Base-by-base conservation (phyloP, 2,329 filamentous ascomycete genomes). In the Sarocladium strictum region DNA sequence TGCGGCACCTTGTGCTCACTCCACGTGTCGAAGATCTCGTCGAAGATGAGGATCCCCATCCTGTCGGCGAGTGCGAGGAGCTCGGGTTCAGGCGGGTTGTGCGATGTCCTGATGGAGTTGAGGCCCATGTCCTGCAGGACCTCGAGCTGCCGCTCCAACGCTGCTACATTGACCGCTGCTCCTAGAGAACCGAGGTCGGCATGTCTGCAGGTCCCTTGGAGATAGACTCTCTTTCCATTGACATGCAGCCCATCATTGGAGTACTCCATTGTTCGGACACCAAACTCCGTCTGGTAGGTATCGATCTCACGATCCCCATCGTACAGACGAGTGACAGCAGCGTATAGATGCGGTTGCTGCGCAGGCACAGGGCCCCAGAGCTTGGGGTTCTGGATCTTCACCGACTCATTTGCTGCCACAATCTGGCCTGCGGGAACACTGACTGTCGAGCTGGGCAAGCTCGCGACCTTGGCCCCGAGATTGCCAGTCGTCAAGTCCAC, bases 1-100 rank as follows among this genome's bases (percentile, higher is more conserved):
- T 76, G 74, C 1, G 58, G 57, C 0, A 67, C 72, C 62, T 81
- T 81, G 17, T 64, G 56, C 19, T 45, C 58, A 14, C 67, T 60
- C 78, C 78, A 81, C 6, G 61, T 65, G 61, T 81, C 78, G 58
- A 80, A 81, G 21, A 78, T 74, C 64, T 81, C 78, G 58, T 79
- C 75, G 41, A 80, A 61, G 2, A 80, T 73, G 3, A 81, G 47
- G 55, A 80, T 71, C 0, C 77, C 78, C 62, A 76, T 64, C 2
- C 65, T 63, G 60, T 81, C 78, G 1, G 77, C 69, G 6, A 80
- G 59, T 15, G 78, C 72, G 1, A 81, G 69, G 1, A 79, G 62
- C 56, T 78, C 77, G 0, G 76, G 69, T 0, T 76, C 76, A 0
- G 78, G 77, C 1, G 76, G 76, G 62, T 81, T 81, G 62, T 81